phyloP scores from a whole-genome alignment of 495 filamentous ascomycete species.

The Lindgomyces ingoldianus region DNA sequence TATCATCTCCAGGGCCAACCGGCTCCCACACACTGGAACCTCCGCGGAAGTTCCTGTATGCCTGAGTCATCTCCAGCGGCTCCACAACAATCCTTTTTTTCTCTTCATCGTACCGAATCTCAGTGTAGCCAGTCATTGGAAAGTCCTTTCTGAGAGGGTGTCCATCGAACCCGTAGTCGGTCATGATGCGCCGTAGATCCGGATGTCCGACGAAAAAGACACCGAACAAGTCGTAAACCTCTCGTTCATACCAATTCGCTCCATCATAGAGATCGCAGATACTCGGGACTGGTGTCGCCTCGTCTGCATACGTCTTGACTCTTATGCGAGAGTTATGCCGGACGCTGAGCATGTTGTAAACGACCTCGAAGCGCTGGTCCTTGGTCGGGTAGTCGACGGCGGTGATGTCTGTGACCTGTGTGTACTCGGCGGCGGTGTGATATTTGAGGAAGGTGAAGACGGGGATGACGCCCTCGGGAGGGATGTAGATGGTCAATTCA shows the following conservation, averaged over 20 bases:
- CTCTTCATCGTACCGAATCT: constrained; percentile 97
- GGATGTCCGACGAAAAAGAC: constrained; percentile 96
- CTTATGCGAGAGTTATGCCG: constrained; percentile 95
- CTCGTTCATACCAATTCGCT: constrained; percentile 98
- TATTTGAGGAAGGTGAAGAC: constrained; percentile 95
- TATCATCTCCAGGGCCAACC: constrained; percentile 77
- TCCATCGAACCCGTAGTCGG: constrained; percentile 98
- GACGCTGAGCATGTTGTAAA: constrained; percentile 95
- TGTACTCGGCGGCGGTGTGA: constrained; percentile 96
- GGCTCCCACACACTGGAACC: constrained; percentile 75
- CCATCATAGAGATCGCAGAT: constrained; percentile 85
- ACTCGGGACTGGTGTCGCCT: constrained; percentile 91
- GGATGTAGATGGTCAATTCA: constrained; percentile 90
- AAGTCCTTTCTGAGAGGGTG: constrained; percentile 98
- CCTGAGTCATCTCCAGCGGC: constrained; percentile 95
- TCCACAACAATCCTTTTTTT: constrained; percentile 99
- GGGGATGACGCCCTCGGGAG: constrained; percentile 82
- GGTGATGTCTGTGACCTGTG: constrained; percentile 87
- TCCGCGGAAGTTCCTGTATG: constrained; percentile 93
- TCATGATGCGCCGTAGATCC: constrained; percentile 97
- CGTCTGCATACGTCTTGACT: constrained; percentile 98
- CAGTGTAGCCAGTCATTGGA: constrained; percentile 96
- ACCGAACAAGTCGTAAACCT: constrained; percentile 96
- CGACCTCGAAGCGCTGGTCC: constrained; percentile 93
- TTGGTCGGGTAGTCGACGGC: constrained; percentile 94